Evolutionary conservation across 2,329 filamentous ascomycete species (phyloP).

Genomic region (Paecilomyces sp.): DNA sequence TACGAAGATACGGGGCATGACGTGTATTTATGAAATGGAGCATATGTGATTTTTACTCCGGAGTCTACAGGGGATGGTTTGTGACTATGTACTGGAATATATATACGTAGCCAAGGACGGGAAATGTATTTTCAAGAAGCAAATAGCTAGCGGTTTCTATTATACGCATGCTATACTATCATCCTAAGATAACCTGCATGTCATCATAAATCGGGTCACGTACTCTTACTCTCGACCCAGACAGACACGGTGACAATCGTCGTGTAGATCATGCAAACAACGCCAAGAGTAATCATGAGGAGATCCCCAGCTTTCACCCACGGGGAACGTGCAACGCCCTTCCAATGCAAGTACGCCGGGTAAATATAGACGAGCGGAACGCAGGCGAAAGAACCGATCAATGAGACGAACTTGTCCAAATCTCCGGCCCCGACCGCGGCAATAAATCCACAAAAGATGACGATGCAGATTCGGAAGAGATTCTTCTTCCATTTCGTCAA

Average conservation of each 20-base stretch:
- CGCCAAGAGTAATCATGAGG: conserved; percentile 55
- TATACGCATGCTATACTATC: not conserved
- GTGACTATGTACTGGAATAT: not conserved
- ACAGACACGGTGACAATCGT: conserved; percentile 52
- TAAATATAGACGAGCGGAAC: conserved; percentile 97
- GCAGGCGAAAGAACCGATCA: conserved; percentile 96
- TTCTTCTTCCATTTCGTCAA: conserved; percentile 99
- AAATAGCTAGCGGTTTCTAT: not conserved
- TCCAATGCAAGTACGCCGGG: conserved; percentile 65
- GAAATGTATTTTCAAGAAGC: not conserved
- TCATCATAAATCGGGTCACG: not conserved
- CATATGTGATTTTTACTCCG: not conserved
- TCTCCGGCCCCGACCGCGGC: conserved; percentile 90
- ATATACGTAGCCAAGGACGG: not conserved
- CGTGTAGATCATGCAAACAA: conserved; percentile 64
- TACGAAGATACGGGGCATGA: not conserved
- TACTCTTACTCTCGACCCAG: conserved; percentile 10
- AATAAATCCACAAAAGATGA: conserved; percentile 75
- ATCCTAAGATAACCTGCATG: not conserved
- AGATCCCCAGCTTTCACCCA: conserved; percentile 54
- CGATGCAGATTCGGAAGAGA: conserved; percentile 86
- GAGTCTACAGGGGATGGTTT: not conserved
- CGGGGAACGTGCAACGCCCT: conserved; percentile 53
- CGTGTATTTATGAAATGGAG: not conserved
- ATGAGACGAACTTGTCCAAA: conserved; percentile 92